A percentile compares a stretch with the other conserved stretches of the same genome.
Evolutionary conservation across 2,329 filamentous ascomycete genomes (phyloP).

Genomic region (Aspergillus pseudoterreus): DNA sequence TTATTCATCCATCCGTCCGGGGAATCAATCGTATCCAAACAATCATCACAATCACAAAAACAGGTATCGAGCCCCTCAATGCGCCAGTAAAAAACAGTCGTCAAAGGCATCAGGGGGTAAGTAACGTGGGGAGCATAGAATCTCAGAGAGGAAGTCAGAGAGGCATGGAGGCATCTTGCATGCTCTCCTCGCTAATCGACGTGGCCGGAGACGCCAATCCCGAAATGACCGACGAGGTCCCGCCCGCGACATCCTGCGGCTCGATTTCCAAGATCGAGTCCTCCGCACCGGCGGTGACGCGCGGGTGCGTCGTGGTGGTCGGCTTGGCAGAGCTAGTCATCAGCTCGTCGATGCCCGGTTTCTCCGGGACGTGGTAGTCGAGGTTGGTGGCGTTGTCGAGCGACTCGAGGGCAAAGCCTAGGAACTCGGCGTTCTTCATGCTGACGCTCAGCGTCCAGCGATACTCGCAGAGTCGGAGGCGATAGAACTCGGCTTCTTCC

Average conservation of each 20-base stretch:
- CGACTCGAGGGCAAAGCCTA: conserved; percentile 69
- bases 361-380: conserved; percentile 66
- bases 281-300: conserved; percentile 15
- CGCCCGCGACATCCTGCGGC: conserved; percentile 8
- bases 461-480: conserved; percentile 79
- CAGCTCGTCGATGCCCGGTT: conserved; percentile 56
- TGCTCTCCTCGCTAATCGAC: conserved; percentile 30
- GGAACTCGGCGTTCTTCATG: conserved; percentile 60
- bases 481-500: conserved; percentile 92
- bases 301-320: conserved; percentile 16
- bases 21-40: conserved; percentile 14
- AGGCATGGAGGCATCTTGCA: conserved; percentile 19
- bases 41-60: background rate
- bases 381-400: conserved; percentile 68
- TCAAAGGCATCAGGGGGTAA: conserved; percentile 9
- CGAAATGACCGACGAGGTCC: conserved; percentile 35
- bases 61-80: conserved; percentile 6
- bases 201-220: conserved; percentile 37
- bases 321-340: conserved; percentile 31
- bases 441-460: conserved; percentile 90
- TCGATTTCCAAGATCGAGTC: conserved; percentile 26
- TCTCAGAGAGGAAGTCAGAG: conserved; percentile 4
- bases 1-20: conserved; percentile 16
- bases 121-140: background rate
- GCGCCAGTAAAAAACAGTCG: conserved; percentile 8